Evolutionary conservation across 768 basidiomycete genomes (phyloP), one percentile per base, ranked within the genome.

Genomic region (Porphyrellus cyaneotinctus): DNA sequence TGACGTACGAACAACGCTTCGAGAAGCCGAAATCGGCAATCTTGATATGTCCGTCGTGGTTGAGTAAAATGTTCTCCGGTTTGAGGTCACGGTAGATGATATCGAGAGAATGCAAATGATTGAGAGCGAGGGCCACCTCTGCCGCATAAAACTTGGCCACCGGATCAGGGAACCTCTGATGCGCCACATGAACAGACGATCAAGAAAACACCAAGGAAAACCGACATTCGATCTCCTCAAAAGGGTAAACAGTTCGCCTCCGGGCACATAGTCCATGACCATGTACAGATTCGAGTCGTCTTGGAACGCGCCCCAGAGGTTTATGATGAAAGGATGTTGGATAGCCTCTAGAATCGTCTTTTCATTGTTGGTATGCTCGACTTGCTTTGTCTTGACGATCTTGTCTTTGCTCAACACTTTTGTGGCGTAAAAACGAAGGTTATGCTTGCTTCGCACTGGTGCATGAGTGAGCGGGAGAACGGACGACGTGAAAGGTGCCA

Each of bases 61-160:
- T 91, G 47, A 97, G 81, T 28, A 97, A 79, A 43, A 97, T 88
- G 66, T 97, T 97, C 67, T 99, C 97, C 2, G 97, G 97, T 70
- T 99, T 98, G 43, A 98, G 81, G 71, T 98, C 95, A 17, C 95
- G 91, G 70, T 98, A 98, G 55, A 98, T 89, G 68, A 98, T 94
- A 61, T 95, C 82, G 20, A 85, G 79, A 14, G 74, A 72, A 63
- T 98, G 97, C 2, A 98, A 74, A 67, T 97, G 85, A 61, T 93
- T 89, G 58, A 98, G 79, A 1, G 95, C 97, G 42, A 97, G 79
- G 33, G 92, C 88, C 26, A 97, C 93, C 69, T 95, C 92, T 2
- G 97, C 95, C 5, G 92, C 88, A 61, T 97, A 99, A 74, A 98
- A 99, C 65, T 98, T 92, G 6, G 95, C 92, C 13, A 99, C 97